Base-by-base conservation (phyloP, 176 grass and related monocot species). In the Leersia perrieri region DNA sequence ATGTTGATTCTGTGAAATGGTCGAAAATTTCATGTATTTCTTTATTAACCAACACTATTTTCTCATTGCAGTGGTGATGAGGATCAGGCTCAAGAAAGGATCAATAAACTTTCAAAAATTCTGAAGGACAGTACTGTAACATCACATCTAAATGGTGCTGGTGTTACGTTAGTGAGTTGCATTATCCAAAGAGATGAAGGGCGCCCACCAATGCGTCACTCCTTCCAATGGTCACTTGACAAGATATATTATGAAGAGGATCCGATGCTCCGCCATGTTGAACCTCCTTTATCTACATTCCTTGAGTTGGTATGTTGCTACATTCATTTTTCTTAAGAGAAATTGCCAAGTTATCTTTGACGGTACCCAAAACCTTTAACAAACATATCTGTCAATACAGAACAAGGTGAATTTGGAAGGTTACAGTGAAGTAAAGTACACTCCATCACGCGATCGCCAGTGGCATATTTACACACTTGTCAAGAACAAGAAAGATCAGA, bases 181-280 rank as follows among this genome's bases (percentile, higher is more conserved):
- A 99, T 99, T 85, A 99, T 99, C 82, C 90, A 99, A 68, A 95
- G 96, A 84, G 96, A 99, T 86, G 96, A 99, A 86, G 96, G 96
- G 36, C 93, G 96, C 58, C 36, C 93, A 1, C 96, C 93, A 61
- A 99, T 99, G 96, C 93, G 96, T 40, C 96, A 99, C 80, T 99
- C 93, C 69, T 95, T 99, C 76, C 90, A 91, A 63, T 99, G 96
- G 96, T 93, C 90, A 39, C 58, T 75, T 70, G 89, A 91, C 72
- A 99, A 93, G 60, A 62, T 87, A 58, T 95, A 99, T 86, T 95
- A 91, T 87, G 96, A 93, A 45, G 96, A 99, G 86, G 92, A 93
- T 39, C 96, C 96, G 29, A 86, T 95, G 80, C 92, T 99, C 74
- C 93, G 96, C 70, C 87, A 99, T 84, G 87, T 99, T 76, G 96